A percentile compares a stretch with the other conserved stretches of the same genome.
Evolutionary conservation across 108 stramenopile species (phyloP).

Genomic region (Skeletonema potamos): DNA sequence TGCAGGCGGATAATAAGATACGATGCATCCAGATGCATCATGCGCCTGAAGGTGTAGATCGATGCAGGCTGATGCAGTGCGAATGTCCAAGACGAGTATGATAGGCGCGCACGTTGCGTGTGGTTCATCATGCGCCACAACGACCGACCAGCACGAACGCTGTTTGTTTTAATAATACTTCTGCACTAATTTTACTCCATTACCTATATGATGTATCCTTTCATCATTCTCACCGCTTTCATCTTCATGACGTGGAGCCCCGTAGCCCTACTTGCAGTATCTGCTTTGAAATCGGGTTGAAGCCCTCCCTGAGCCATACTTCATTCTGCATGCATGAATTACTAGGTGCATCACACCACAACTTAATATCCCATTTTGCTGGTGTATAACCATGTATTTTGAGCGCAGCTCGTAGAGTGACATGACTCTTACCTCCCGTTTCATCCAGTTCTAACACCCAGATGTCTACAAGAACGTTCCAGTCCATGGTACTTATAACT

Average conservation of each 20-base stretch:
- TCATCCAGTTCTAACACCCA: constrained; percentile 52
- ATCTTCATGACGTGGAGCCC: constrained; percentile 1
- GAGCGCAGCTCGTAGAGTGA: constrained; percentile 34
- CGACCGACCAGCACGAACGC: no score
- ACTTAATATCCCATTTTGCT: constrained; percentile 57
- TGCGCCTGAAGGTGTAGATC: no score
- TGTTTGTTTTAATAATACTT: background rate
- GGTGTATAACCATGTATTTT: constrained; percentile 49
- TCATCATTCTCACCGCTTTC: background rate
- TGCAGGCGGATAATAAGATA: background rate
- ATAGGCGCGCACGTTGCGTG: no score
- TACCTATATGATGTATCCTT: background rate
- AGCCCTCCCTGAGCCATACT: constrained; percentile 54
- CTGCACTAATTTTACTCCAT: background rate
- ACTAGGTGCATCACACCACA: constrained; percentile 48
- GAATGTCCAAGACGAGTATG: no score
- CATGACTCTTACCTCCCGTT: constrained; percentile 29
- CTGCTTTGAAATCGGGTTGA: constrained; percentile 42
- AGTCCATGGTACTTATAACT: constrained; percentile 51
- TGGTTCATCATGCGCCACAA: no score
- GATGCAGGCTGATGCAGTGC: no score
- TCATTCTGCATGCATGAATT: constrained; percentile 48
- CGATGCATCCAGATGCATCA: background rate
- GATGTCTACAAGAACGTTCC: constrained; percentile 49
- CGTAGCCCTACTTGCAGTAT: constrained; percentile 9